A percentile compares a stretch with the other conserved stretches of the same genome.
Evolutionary conservation across 2,329 filamentous ascomycete species (phyloP).

Genomic region (Ophiostoma sp.): DNA sequence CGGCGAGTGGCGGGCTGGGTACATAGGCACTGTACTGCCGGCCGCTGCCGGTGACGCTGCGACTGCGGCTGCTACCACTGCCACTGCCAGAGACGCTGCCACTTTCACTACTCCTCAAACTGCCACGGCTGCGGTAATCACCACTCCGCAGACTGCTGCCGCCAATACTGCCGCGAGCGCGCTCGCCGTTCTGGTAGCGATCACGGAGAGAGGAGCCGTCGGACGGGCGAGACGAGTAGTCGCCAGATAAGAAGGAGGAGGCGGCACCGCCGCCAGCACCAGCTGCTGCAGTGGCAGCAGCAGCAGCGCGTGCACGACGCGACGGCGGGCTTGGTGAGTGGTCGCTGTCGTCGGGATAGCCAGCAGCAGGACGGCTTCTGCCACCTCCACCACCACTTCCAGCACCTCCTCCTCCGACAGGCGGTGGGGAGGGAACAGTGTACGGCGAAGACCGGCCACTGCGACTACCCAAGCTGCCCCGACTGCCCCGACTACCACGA

Average conservation of each 20-base stretch:
- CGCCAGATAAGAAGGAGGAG: constrained; percentile 9
- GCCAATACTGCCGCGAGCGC: background rate
- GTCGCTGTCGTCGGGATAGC: background rate
- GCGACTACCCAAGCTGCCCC: background rate
- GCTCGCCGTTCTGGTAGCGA: constrained; percentile 11
- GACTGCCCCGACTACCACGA: background rate
- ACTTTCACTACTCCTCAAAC: background rate
- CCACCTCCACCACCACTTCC: background rate
- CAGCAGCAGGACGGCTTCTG: background rate
- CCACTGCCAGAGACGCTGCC: background rate
- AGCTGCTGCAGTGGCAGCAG: background rate
- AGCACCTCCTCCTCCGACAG: background rate
- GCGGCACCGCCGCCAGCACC: background rate
- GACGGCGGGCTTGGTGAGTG: background rate
- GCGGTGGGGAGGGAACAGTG: background rate
- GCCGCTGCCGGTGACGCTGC: background rate
- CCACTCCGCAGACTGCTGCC: background rate
- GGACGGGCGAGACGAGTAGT: constrained; percentile 2
- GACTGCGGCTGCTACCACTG: background rate
- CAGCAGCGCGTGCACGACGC: background rate
- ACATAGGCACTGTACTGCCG: background rate
- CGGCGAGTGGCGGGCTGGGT: background rate
- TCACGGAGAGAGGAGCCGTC: constrained; percentile 20
- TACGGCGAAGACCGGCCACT: background rate
- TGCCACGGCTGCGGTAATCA: background rate